Base-by-base conservation (phyloP, 2,329 filamentous ascomycete species). In the Calonectria naviculata region DNA sequence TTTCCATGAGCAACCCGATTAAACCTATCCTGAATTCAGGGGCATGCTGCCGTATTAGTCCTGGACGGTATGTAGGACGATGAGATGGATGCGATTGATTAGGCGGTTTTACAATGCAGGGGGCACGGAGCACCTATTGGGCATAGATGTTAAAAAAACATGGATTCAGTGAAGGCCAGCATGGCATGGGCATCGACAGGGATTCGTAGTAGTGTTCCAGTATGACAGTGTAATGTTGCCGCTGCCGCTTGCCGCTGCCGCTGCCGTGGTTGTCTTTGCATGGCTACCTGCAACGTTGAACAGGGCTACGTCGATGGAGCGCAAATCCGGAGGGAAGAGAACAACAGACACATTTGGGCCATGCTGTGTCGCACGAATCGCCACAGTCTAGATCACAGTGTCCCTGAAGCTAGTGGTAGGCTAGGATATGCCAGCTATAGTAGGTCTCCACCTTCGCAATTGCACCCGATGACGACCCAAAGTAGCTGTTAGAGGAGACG, bases 351-450 rank as follows among this genome's bases (percentile, higher is more conserved):
- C 24, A 42, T 47, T 52, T 38, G 41, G 28, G 29, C 21, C 46
- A 34, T 28, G 60, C 47, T 58, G 29, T 41, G 19, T 21, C 10
- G 19, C 31, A 34, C 49, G 8, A 47, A 44, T 52, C 26, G 61
- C 61, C 67, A 69, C 67, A 65, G 67, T 65, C 34, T 61, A 15
- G 12, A 62, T 56, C 52, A 64, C 67, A 58, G 67, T 68, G 60
- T 44, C 46, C 56, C 36, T 61, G 38, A 31, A 61, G 38, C 38
- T 61, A 61, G 56, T 61, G 56, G 36, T 29, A n/a, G 38, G 9
- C 36, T 31, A 61, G 38, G 36, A 44, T 17, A 42, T 41, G 28
- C 21, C 38, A 61, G 47, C 46, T 47, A 42, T 36, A 42, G 36
- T n/a, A 9, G 19, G 47, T 54, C 46, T 56, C 63, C 63, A 46